Base-by-base conservation (phyloP, 768 basidiomycete species). In the Serpula lacrymans region DNA sequence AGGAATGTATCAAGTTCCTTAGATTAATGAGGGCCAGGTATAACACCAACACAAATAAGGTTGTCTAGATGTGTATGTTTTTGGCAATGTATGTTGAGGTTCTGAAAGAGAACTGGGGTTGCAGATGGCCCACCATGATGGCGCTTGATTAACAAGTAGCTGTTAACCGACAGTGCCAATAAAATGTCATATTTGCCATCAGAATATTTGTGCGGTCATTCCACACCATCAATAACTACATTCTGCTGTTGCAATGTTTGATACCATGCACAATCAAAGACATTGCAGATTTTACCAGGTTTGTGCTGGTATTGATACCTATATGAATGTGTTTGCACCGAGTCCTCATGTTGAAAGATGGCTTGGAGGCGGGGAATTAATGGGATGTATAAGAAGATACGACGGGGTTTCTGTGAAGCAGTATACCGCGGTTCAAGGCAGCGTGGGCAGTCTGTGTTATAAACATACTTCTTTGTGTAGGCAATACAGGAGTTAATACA, bases 101-200 rank as follows among this genome's bases (percentile, higher is more conserved):
- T 18, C 16, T 34, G 33, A n/a, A 34, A 18, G 22, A 18, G 33
- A 22, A 34, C 22, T 1, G 16, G 33, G 12, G 16, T 34, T 34
- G 33, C 33, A 34, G 33, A 34, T 18, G 33, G 33, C 11, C 33
- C 33, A 11, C 53, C 41, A 3, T 54, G 53, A 0, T 58, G 52
- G 4, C 51, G 46, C 18, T 64, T 64, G 47, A 65, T 70, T 4
- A 66, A 61, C 0, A 52, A 49, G 50, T 70, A 72, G 1, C 74
- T 67, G 51, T 78, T 72, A 0, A 61, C 59, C 1, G 65, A 66
- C 3, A 74, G 40, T 0, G 60, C 65, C 6, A 77, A 57, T 0
- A 72, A 70, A 22, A 77, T 54, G 39, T 77, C 71, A 2, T 56
- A 52, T 1, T 33, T 23, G 24, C 61, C 59, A 0, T 52, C 49